phyloP scores from a whole-genome alignment of 139 green algal genomes.

The Eudorina sp. region DNA sequence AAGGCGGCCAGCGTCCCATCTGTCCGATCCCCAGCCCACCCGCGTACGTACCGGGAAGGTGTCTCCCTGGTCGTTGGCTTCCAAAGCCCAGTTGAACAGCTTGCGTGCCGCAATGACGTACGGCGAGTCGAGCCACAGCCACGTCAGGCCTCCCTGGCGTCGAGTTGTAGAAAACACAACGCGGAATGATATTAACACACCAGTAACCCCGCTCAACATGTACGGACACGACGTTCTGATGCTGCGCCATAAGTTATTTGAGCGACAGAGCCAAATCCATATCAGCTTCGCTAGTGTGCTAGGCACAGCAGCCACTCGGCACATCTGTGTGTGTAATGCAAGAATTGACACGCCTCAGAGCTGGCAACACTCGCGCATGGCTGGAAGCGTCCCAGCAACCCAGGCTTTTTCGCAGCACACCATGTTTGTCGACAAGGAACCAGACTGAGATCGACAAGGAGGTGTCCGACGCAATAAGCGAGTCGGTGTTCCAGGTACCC shows the following conservation, averaged over 20 bases:
- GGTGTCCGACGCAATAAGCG: not conserved
- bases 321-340: no score
- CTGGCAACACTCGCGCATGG: no score
- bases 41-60: constrained; percentile 86
- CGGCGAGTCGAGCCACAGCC: constrained; percentile 85
- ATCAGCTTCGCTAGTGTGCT: no score
- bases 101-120: constrained; percentile 88
- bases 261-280: no score
- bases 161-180: not conserved
- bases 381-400: no score
- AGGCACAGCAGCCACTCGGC: no score
- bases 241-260: no score
- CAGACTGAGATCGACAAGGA: not conserved
- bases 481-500: not conserved
- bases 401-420: no score
- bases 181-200: not conserved
- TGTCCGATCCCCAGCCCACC: no score
- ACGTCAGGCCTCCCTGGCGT: constrained; percentile 81
- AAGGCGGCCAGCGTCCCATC: no score
- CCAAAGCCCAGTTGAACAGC: constrained; percentile 85
- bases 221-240: no score
- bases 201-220: not conserved
- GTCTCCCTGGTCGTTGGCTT: constrained; percentile 79
- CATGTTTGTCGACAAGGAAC: not conserved
- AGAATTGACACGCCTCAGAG: no score